A percentile compares a stretch with the other conserved stretches of the same genome.
These are phyloP conservation scores for Nakazawaea ernobii DNA, from an alignment of 805 yeast species.

Conservation along the genomic window DNA sequence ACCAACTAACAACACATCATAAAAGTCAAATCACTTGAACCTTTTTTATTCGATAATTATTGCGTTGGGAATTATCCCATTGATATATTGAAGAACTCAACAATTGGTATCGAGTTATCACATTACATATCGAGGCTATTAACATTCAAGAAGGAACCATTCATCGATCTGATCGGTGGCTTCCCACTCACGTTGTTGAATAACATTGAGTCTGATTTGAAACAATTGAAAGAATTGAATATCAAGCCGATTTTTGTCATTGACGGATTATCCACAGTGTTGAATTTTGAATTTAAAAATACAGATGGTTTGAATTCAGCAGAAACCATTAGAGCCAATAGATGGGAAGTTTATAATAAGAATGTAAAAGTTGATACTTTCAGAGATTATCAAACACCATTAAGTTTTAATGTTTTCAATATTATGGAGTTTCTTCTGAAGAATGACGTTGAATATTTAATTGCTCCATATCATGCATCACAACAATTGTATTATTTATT, in stretches of 20 bases:
- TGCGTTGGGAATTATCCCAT: conserved; percentile 56
- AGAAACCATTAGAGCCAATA: conserved; percentile 38
- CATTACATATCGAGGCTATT: conserved; percentile 66
- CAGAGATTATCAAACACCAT: conserved; percentile 44
- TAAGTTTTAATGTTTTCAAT: conserved; percentile 47
- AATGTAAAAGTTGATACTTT: conserved; percentile 35
- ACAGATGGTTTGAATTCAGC: conserved; percentile 24
- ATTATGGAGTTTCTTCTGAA: conserved; percentile 53
- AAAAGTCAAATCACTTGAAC: conserved; percentile 54
- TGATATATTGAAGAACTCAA: conserved; percentile 57
- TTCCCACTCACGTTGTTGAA: conserved; percentile 58
- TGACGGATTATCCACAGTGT: conserved; percentile 43
- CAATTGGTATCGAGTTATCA: conserved; percentile 79
- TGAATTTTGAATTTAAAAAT: conserved; percentile 15
- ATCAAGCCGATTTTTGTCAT: conserved; percentile 80
- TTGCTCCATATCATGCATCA: conserved; percentile 81
- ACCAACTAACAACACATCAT: background rate
- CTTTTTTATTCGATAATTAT: conserved; percentile 62
- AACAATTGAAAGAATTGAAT: conserved; percentile 49
- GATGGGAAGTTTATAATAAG: conserved; percentile 39
- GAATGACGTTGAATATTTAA: conserved; percentile 54
- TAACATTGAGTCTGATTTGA: conserved; percentile 57
- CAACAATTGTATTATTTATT: conserved; percentile 72
- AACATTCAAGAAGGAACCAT: conserved; percentile 60
- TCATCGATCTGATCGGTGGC: conserved; percentile 75